Percentiles rank a stretch among this genome's conserved stretches.
Evolutionary conservation across 108 stramenopile genomes (phyloP).

Genomic region (Discostella pseudostelligera): DNA sequence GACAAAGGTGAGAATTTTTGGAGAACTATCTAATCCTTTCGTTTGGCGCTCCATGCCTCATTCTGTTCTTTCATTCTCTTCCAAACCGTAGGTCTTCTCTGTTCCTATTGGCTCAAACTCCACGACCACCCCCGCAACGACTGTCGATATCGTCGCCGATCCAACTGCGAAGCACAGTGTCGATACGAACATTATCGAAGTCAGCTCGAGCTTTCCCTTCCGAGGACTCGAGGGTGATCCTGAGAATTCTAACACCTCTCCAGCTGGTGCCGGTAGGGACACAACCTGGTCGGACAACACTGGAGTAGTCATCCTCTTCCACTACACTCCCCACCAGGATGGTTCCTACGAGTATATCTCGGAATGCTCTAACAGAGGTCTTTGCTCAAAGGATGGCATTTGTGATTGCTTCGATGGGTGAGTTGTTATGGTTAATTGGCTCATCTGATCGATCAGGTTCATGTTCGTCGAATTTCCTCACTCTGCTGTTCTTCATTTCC

Average conservation of each 20-base stretch:
- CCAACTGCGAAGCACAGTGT: conserved; percentile 35
- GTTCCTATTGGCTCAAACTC: conserved; percentile 30
- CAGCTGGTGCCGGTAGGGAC: conserved; percentile 23
- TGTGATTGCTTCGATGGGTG: conserved; percentile 76
- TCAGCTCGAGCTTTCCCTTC: conserved; percentile 60
- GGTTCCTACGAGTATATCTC: conserved; percentile 55
- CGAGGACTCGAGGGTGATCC: conserved; percentile 52
- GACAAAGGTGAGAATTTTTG: conserved; percentile 44
- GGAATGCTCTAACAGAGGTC: conserved; percentile 63
- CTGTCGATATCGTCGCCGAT: conserved; percentile 43
- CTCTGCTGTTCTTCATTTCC: not conserved
- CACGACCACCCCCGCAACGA: conserved; percentile 20
- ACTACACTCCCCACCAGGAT: conserved; percentile 57
- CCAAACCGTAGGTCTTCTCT: conserved; percentile 20
- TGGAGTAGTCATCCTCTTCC: conserved; percentile 59
- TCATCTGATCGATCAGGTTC: not conserved
- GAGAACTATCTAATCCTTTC: not conserved
- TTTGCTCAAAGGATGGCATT: conserved; percentile 45
- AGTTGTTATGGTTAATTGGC: conserved; percentile 19
- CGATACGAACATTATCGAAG: conserved; percentile 57
- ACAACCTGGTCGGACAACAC: conserved; percentile 39
- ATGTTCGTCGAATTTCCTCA: not conserved
- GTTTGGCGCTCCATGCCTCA: too few species aligned
- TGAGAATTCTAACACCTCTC: conserved; percentile 28
- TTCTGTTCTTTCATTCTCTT: not conserved